Percentiles rank a stretch among this genome's conserved stretches.
phyloP scores from a whole-genome alignment of 306 rosid genomes.

The Vigna mungo region DNA sequence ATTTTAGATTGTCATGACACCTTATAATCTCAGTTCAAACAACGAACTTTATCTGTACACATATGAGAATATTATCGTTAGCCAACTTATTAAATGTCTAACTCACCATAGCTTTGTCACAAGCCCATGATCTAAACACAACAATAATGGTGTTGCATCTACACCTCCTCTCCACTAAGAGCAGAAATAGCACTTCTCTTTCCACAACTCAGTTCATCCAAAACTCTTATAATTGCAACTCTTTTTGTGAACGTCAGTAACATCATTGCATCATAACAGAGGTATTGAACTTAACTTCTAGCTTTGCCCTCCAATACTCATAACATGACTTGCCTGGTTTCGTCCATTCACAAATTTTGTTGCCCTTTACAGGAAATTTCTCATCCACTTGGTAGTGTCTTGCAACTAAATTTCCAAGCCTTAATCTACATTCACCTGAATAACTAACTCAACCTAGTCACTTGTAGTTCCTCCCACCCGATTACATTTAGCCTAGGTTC shows the following conservation, averaged over 20 bases:
- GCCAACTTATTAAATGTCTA: not conserved
- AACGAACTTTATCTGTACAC: not conserved
- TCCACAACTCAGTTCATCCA: not conserved
- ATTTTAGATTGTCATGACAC: not conserved
- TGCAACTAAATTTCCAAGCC: not conserved
- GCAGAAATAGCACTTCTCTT: not conserved
- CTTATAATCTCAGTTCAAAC: not conserved
- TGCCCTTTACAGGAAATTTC: not conserved
- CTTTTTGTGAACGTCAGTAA: not conserved
- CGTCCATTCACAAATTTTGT: not conserved
- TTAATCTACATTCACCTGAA: not conserved
- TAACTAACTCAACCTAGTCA: not conserved
- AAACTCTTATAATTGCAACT: not conserved
- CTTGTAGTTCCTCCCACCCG: not conserved
- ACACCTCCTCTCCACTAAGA: not conserved
- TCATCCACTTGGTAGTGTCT: not conserved
- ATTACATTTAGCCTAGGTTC: constrained; percentile 37
- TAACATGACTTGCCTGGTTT: not conserved
- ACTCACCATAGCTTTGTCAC: not conserved
- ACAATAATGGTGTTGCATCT: too few relatives aligned
- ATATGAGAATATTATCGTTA: not conserved
- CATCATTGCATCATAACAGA: not conserved
- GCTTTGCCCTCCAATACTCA: not conserved
- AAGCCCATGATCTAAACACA: too few relatives aligned
- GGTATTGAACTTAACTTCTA: not conserved